Evolutionary conservation across 768 basidiomycete genomes (phyloP), one percentile per base, ranked within the genome.

Genomic region (Lentinula detonsa): DNA sequence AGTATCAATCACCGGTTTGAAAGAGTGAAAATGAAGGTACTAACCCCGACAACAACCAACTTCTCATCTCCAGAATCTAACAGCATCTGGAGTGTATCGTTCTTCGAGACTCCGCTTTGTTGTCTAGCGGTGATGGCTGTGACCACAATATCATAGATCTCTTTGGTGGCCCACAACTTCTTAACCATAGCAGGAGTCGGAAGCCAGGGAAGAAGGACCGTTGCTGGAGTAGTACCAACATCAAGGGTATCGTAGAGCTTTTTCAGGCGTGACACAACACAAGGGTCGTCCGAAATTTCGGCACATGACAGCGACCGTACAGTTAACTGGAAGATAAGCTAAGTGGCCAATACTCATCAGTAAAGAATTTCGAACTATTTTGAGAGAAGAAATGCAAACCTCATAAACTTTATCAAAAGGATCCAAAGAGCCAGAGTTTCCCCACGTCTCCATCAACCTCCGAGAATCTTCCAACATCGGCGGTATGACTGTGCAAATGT

Each of bases 271-370:
- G 77, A 73, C 64, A 90, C 90, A 57, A 81, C 73, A 23, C 67
- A 76, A 40, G 84, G 75, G 67, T 91, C 83, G 65, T 88, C 81
- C 16, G 90, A 85, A 49, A 91, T 85, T 70, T 91, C 90, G 46
- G 79, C 72, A 64, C 84, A 84, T 34, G 88, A 78, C 49, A 91
- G 75, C 66, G 82, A 82, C 62, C 90, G 83, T 39, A 91, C 78
- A 53, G 85, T 90, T 13, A 83, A 80, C 71, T 90, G 90, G 72
- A 92, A 92, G 31, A 87, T 72, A 60, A 91, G 79, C 86, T 87
- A 63, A 28, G 40, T 67, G 57, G 60, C 46, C 52, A 31, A 65
- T 18, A 52, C 51, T 46, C 16, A 58, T 39, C 52, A 54, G 48
- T 56, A 39, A 34, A 46, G 63, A 49, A 43, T 2, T 16, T 15